Conservation (phyloP, 2,329 filamentous ascomycete genomes). For the Aspergillus sp. region DNA sequence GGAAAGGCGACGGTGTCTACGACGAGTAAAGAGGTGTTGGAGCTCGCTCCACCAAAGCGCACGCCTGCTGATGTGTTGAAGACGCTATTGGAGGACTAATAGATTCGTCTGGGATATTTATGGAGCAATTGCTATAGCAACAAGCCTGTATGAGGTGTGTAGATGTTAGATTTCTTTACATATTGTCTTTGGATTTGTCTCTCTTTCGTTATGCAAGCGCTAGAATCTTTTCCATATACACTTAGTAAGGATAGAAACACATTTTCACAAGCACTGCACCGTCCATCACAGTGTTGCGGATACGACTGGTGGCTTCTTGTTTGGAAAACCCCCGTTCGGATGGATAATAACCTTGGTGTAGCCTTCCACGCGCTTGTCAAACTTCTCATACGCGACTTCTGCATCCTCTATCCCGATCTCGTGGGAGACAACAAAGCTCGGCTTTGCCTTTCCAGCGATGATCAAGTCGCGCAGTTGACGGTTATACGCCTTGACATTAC, state of each 20-base stretch:
- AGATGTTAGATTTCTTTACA: too few species aligned
- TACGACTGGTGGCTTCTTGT: neutral
- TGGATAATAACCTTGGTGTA: constrained; percentile 69
- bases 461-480: constrained; percentile 65
- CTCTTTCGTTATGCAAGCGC: too few species aligned
- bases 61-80: constrained; percentile 25
- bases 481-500: constrained; percentile 69
- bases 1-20: constrained; percentile 27
- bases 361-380: constrained; percentile 64
- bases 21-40: constrained; percentile 27
- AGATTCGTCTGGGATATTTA: too few species aligned
- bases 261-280: too few species aligned
- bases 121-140: too few species aligned
- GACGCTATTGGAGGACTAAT: constrained; percentile 12
- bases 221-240: too few species aligned
- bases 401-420: constrained; percentile 64
- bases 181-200: too few species aligned
- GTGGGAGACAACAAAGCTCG: constrained; percentile 66
- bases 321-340: constrained; percentile 52
- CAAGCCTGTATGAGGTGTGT: too few species aligned
- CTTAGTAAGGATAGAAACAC: too few species aligned
- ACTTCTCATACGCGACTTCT: constrained; percentile 62
- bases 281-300: neutral
- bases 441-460: constrained; percentile 62
- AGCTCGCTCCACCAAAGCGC: constrained; percentile 28